Conservation (phyloP, 2,329 filamentous ascomycete genomes). For the Apiospora arundinis region DNA sequence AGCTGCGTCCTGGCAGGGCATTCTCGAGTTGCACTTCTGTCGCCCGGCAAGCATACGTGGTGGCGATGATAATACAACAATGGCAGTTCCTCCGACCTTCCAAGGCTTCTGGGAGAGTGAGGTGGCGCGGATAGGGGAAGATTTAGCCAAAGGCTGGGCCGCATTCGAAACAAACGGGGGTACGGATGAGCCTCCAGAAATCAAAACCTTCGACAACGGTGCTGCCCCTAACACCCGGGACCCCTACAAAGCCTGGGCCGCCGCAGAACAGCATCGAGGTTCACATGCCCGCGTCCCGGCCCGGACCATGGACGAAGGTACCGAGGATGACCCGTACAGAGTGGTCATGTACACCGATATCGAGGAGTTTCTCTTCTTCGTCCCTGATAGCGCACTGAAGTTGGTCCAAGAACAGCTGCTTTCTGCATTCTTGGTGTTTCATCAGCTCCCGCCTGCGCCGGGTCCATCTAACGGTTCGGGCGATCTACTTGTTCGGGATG, state of each 20-base stretch:
- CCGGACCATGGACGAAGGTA: slow-evolving; percentile 74
- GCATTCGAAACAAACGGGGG: slow-evolving; percentile 49
- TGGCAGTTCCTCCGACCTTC: slow-evolving; percentile 53
- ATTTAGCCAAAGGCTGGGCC: slow-evolving; percentile 72
- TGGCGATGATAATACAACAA: slow-evolving; percentile 23
- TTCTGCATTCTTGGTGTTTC: slow-evolving; percentile 75
- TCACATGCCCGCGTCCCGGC: slow-evolving; percentile 66
- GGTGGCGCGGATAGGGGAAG: slow-evolving; percentile 77
- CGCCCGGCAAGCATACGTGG: slow-evolving; percentile 38
- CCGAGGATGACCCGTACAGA: slow-evolving; percentile 82
- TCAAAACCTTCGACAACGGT: slow-evolving; percentile 34
- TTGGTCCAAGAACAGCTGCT: slow-evolving; percentile 57
- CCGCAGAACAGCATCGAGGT: slow-evolving; percentile 59
- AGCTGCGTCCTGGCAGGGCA: slow-evolving; percentile 81
- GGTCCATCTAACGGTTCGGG: slow-evolving; percentile 32
- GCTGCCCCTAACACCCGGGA: slow-evolving; percentile 45
- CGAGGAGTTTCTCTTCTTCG: slow-evolving; percentile 62
- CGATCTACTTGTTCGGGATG: slow-evolving; percentile 54
- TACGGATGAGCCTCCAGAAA: slow-evolving; percentile 49
- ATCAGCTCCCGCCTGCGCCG: slow-evolving; percentile 62
- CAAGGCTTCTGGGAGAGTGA: slow-evolving; percentile 89
- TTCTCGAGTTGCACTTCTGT: slow-evolving; percentile 75
- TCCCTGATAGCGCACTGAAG: slow-evolving; percentile 48
- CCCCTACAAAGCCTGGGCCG: slow-evolving; percentile 58
- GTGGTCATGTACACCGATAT: slow-evolving; percentile 83